Conservation (phyloP, 2,329 filamentous ascomycete species). For the Nemania abortiva region DNA sequence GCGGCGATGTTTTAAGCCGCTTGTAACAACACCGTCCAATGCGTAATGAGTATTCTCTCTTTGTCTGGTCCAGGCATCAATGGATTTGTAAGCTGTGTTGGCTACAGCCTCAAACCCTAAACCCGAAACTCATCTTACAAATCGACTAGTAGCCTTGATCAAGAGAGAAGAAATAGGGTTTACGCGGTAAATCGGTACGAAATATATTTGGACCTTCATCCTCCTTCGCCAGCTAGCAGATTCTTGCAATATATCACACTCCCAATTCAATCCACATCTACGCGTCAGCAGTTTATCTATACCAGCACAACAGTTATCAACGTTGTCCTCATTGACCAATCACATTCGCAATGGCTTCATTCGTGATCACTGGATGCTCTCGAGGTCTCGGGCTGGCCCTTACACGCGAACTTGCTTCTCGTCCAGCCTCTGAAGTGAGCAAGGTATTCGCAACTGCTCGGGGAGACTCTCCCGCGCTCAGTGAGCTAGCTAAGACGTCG, state of each 20-base stretch:
- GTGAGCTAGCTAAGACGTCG: neutral
- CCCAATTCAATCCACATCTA: neutral
- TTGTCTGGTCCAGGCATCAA: neutral
- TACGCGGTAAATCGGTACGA: neutral
- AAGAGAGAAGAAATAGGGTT: neutral
- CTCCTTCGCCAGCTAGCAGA: neutral
- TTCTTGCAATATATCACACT: neutral
- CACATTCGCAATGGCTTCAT: neutral
- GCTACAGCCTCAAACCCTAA: neutral
- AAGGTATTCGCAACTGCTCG: slow-evolving; percentile 10
- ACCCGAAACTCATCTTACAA: neutral
- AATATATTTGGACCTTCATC: neutral
- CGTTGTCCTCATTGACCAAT: neutral
- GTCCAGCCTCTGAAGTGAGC: neutral
- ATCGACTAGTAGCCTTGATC: neutral
- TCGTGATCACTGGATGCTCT: slow-evolving; percentile 7
- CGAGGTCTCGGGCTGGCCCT: slow-evolving; percentile 5
- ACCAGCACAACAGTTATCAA: neutral
- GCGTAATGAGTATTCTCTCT: neutral
- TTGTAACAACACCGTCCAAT: neutral
- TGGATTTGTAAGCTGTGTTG: neutral
- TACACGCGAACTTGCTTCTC: slow-evolving; percentile 7
- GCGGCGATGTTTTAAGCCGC: too few species aligned
- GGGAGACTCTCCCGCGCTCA: neutral
- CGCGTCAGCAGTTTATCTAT: neutral